Evolutionary conservation across 2,329 filamentous ascomycete species (phyloP).

Genomic region (Didymella pomorum): DNA sequence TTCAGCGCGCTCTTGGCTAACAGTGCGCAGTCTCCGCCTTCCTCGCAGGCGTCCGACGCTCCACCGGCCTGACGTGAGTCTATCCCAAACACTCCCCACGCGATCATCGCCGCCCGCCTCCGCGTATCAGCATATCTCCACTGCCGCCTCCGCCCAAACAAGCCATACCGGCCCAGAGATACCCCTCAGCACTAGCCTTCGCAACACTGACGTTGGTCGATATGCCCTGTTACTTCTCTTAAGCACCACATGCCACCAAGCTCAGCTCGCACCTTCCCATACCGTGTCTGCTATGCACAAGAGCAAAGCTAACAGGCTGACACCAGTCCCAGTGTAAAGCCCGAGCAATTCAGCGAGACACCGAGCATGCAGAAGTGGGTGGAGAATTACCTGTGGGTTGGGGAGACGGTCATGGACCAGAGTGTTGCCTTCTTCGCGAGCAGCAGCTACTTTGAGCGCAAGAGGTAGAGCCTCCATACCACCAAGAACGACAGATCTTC

Average conservation of each 20-base stretch:
- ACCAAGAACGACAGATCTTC: too few species aligned
- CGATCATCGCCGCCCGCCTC: slow-evolving; percentile 2
- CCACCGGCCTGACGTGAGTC: slow-evolving; percentile 94
- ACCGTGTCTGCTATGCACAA: too few species aligned
- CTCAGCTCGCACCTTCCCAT: too few species aligned
- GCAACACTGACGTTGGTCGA: too few species aligned
- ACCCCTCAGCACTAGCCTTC: too few species aligned
- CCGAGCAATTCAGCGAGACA: slow-evolving; percentile 83
- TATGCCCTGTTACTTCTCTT: too few species aligned
- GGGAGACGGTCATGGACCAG: slow-evolving; percentile 98
- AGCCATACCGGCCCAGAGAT: too few species aligned
- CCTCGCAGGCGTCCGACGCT: slow-evolving; percentile 95
- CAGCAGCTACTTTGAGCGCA: slow-evolving; percentile 78
- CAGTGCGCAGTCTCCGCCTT: slow-evolving; percentile 80
- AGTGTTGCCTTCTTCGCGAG: slow-evolving; percentile 85
- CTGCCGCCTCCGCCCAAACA: too few species aligned
- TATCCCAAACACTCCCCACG: background rate
- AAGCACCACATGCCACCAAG: too few species aligned
- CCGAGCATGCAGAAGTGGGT: slow-evolving; percentile 88
- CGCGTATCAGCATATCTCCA: slow-evolving; percentile 53
- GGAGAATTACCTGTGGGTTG: slow-evolving; percentile 90
- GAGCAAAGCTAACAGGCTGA: slow-evolving; percentile 35
- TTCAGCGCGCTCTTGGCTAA: slow-evolving; percentile 23
- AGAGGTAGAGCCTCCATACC: slow-evolving; percentile 56
- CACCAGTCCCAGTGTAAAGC: slow-evolving; percentile 79